phyloP scores from a whole-genome alignment of 768 basidiomycete genomes.

The Paxillus ammoniavirescens region DNA sequence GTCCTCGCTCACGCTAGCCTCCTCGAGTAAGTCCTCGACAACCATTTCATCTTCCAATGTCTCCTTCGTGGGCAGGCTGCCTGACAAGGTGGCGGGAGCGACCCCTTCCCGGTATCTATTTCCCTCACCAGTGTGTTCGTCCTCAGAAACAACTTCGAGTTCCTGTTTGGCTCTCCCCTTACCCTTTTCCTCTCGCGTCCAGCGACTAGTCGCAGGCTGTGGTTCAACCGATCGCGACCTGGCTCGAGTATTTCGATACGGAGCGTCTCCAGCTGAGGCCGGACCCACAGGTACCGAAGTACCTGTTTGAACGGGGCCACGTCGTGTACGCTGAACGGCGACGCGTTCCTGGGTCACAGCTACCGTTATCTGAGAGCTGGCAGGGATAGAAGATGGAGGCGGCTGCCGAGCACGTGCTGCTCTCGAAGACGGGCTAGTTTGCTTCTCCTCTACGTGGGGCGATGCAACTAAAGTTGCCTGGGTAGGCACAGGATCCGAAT shows the following conservation, averaged over 20 bases:
- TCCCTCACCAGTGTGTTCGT: not conserved
- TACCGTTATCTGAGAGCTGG: conserved; percentile 11
- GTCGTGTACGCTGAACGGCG: conserved; percentile 5
- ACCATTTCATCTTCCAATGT: conserved; percentile 17
- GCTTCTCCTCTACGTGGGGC: conserved; percentile 7
- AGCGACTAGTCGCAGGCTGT: not conserved
- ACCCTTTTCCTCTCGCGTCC: not conserved
- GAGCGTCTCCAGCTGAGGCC: not conserved
- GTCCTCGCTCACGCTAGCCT: not conserved
- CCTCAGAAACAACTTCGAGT: conserved; percentile 9
- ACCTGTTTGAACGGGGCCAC: conserved; percentile 12
- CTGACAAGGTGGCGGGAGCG: not conserved
- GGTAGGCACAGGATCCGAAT: conserved; percentile 15
- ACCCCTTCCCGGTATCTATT: not conserved
- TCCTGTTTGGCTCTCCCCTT: conserved; percentile 6
- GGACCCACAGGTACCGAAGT: not conserved
- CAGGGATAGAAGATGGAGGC: not conserved
- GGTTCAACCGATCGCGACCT: conserved; percentile 23
- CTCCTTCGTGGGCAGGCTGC: conserved; percentile 5
- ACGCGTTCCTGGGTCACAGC: conserved; percentile 1
- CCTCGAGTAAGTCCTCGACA: conserved; percentile 25
- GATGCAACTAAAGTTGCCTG: conserved; percentile 27
- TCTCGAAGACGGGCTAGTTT: not conserved
- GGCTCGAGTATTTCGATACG: conserved; percentile 19
- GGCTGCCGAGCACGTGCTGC: not conserved